These are phyloP conservation scores for Teunomyces barrocoloradensis DNA, from an alignment of 805 yeast genomes.

Conservation along the genomic window DNA sequence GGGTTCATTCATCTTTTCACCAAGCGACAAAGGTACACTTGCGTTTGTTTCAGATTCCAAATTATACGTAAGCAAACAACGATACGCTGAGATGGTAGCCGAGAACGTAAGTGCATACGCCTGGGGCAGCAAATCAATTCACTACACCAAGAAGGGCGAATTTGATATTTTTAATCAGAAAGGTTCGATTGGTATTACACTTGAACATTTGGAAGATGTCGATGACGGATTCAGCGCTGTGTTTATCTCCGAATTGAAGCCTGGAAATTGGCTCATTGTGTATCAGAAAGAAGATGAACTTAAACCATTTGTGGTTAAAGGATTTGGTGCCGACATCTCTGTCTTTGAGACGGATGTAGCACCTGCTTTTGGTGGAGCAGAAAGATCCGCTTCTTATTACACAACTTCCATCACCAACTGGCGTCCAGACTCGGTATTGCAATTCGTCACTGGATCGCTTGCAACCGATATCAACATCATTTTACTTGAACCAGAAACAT, in stretches of 20 bases:
- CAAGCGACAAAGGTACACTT: not conserved
- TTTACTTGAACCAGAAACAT: conserved; percentile 11
- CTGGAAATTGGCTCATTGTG: conserved; percentile 14
- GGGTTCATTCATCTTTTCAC: not conserved
- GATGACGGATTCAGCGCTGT: not conserved
- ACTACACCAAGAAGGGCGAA: not conserved
- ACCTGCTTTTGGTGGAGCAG: conserved; percentile 47
- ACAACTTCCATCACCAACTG: conserved; percentile 39
- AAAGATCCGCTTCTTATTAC: conserved; percentile 47
- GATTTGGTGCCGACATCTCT: not conserved
- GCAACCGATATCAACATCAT: conserved; percentile 45
- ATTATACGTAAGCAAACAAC: not conserved
- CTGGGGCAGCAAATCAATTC: not conserved
- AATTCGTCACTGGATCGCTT: conserved; percentile 56
- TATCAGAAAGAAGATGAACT: conserved; percentile 26
- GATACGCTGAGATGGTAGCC: not conserved
- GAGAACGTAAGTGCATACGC: conserved; percentile 1
- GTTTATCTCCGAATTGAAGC: not conserved
- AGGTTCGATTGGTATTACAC: not conserved
- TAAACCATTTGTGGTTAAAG: conserved; percentile 22
- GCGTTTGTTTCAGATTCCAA: not conserved
- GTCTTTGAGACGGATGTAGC: conserved; percentile 36
- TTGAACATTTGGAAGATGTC: not conserved
- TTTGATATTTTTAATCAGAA: not conserved
- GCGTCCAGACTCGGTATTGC: conserved; percentile 26